phyloP scores from a whole-genome alignment of 1,284 basidiomycete species.

The Pseudozyma sp. region DNA sequence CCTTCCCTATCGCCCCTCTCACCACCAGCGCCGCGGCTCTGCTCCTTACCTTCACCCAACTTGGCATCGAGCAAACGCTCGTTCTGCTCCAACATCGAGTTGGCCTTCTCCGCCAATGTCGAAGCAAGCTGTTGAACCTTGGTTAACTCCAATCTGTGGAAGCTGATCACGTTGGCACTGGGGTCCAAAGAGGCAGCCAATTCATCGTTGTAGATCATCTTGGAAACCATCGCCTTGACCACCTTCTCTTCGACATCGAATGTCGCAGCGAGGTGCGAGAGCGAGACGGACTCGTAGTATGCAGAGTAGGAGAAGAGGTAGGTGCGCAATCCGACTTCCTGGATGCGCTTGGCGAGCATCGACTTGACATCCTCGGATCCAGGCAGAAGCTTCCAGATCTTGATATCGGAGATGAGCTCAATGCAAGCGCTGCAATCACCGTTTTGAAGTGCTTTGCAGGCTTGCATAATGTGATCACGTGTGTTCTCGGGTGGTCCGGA shows the following conservation, averaged over 20 bases:
- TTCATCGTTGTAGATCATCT: conserved; percentile 99
- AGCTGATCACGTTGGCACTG: conserved; percentile 84
- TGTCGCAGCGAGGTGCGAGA: conserved; percentile 85
- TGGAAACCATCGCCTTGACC: conserved; percentile 91
- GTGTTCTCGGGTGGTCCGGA: conserved; percentile 99
- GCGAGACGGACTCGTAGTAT: conserved; percentile 90
- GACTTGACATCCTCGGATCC: conserved; percentile 86
- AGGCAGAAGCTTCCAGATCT: conserved; percentile 97
- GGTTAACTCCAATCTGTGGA: conserved; percentile 88
- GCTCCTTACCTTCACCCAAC: conserved; percentile 73
- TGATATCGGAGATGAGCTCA: conserved; percentile 92
- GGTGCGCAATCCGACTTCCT: conserved; percentile 95
- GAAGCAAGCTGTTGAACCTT: conserved; percentile 67
- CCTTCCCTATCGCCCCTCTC: conserved; percentile 51
- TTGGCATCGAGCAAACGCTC: conserved; percentile 93
- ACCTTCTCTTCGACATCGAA: conserved; percentile 84
- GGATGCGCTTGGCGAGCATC: conserved; percentile 95
- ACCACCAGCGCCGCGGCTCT: conserved; percentile 38
- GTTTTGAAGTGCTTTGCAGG: conserved; percentile 92
- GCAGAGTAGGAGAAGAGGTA: conserved; percentile 99
- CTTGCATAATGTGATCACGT: conserved; percentile 99
- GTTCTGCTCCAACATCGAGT: conserved; percentile 90
- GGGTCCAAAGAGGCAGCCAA: conserved; percentile 89
- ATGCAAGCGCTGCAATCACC: conserved; percentile 97
- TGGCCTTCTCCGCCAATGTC: conserved; percentile 85